phyloP scores from a whole-genome alignment of 139 green algal species.

The Trebouxia sp. region DNA sequence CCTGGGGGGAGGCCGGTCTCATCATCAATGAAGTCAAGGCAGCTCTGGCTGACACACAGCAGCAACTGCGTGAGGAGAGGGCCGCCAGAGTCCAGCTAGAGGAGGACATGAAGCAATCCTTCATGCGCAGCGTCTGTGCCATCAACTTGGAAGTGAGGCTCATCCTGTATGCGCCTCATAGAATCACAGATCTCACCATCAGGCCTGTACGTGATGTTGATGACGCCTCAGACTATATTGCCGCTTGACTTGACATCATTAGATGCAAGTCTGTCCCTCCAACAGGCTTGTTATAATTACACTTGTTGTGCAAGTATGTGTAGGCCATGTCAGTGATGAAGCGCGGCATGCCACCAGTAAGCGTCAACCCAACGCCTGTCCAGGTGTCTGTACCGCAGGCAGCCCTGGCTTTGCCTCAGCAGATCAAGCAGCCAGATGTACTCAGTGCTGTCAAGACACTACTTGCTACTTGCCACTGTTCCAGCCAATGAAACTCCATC shows the following conservation, averaged over 20 bases:
- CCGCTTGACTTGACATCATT: no score
- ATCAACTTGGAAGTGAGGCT: conserved; percentile 65
- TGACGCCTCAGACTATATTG: no score
- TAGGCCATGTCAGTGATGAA: conserved; percentile 73
- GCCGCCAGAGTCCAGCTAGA: conserved; percentile 50
- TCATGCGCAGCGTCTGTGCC: conserved; percentile 74
- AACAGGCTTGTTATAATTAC: no score
- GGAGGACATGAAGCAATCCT: conserved; percentile 72
- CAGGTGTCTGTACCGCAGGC: neutral
- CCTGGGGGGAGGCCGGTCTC: neutral
- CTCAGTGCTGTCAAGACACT: neutral
- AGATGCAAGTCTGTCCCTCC: no score
- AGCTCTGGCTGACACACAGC: neutral
- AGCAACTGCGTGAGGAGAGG: conserved; percentile 30
- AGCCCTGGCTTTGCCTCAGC: neutral
- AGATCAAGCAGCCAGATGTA: neutral
- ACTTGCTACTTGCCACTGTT: no score
- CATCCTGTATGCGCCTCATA: neutral
- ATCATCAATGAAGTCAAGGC: neutral
- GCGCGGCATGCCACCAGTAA: conserved; percentile 37
- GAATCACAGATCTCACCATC: neutral
- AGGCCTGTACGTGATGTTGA: no score
- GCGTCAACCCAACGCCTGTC: conserved; percentile 18
- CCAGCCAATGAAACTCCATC: no score
- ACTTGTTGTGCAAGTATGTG: no score